Conservation (phyloP, 345 rosid species). For the Tarenaya hassleriana region DNA sequence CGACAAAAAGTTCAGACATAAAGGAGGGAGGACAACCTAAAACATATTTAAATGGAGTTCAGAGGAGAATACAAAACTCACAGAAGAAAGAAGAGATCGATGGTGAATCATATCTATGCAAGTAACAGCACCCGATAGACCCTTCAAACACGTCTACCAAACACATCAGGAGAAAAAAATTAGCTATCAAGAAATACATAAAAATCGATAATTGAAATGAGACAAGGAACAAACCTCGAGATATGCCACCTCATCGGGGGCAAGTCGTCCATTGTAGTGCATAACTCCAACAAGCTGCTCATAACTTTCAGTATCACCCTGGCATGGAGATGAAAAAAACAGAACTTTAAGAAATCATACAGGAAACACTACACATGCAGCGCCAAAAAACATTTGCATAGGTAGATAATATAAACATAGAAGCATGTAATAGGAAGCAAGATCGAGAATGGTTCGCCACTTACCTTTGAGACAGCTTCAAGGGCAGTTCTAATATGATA, state of each 20-base stretch:
- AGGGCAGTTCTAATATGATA: slow-evolving; percentile 50
- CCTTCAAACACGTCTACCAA: slow-evolving; percentile 58
- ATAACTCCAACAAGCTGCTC: slow-evolving; percentile 56
- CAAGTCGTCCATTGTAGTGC: slow-evolving; percentile 38
- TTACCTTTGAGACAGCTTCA: slow-evolving; percentile 32
- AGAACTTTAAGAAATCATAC: neutral
- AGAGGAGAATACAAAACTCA: slow-evolving; percentile 30
- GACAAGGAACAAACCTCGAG: slow-evolving; percentile 47
- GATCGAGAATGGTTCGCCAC: slow-evolving; percentile 5
- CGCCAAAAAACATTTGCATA: neutral
- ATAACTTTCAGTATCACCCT: slow-evolving; percentile 58
- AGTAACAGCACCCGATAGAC: slow-evolving; percentile 62
- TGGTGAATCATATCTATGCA: slow-evolving; percentile 54
- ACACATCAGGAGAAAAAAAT: slow-evolving; percentile 9
- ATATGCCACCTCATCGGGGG: slow-evolving; percentile 53
- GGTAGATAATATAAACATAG: neutral
- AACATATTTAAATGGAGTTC: neutral
- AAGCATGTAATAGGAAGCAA: neutral
- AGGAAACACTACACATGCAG: neutral
- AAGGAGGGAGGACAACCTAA: neutral
- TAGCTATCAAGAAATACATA: neutral
- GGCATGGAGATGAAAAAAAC: slow-evolving; percentile 10
- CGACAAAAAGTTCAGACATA: slow-evolving; percentile 12
- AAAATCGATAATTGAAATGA: neutral
- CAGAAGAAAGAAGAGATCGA: slow-evolving; percentile 52